These are phyloP conservation scores for Uronychia setigera DNA, from an alignment of 73 alveolate genomes.

Conservation along the genomic window DNA sequence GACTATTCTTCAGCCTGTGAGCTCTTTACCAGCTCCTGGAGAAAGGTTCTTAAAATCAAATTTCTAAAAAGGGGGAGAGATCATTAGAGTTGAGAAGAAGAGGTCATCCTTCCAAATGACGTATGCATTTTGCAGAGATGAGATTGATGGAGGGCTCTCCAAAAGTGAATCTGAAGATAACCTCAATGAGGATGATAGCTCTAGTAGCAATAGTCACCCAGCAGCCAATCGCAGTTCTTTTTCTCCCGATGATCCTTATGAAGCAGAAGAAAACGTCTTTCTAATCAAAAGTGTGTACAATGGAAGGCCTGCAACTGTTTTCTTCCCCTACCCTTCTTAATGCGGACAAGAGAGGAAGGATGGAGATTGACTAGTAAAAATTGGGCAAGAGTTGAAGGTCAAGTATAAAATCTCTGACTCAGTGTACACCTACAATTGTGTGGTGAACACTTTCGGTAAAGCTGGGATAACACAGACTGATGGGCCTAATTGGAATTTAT, in stretches of 20 bases:
- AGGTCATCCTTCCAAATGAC: no score
- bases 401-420: slow-evolving; percentile 32
- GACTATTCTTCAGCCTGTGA: background rate
- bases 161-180: background rate
- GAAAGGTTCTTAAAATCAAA: background rate
- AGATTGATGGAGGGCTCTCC: background rate
- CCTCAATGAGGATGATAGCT: background rate
- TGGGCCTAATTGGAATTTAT: slow-evolving; percentile 43
- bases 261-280: slow-evolving; percentile 11
- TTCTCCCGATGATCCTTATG: background rate
- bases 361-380: background rate
- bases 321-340: slow-evolving; percentile 49
- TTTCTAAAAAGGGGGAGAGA: background rate
- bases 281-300: slow-evolving; percentile 30
- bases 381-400: background rate
- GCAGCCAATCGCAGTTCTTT: background rate
- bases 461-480: slow-evolving; percentile 56
- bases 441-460: slow-evolving; percentile 34
- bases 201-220: background rate
- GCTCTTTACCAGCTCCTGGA: background rate
- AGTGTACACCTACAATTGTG: slow-evolving; percentile 42
- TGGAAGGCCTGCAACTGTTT: slow-evolving; percentile 59
- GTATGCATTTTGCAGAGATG: no score
- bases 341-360: background rate
- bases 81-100: background rate